Conservation (phyloP, 2,329 filamentous ascomycete species). For the Xylaria sp. region DNA sequence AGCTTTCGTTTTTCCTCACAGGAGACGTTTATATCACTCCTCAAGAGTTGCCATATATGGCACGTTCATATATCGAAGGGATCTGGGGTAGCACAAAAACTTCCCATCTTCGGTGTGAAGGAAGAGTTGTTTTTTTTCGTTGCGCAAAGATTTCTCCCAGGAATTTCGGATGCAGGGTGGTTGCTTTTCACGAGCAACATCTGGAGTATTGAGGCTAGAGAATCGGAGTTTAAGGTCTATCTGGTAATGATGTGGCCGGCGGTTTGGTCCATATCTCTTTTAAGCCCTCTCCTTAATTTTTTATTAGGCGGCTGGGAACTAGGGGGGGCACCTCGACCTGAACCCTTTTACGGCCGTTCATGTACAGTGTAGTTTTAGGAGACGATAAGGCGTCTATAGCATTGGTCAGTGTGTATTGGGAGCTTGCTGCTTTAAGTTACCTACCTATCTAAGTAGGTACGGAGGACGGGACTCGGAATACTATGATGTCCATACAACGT, state of each 20-base stretch:
- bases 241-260: slow-evolving; percentile 12
- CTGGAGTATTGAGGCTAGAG: slow-evolving; percentile 27
- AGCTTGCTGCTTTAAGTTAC: neutral
- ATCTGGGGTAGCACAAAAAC: neutral
- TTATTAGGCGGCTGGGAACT: slow-evolving; percentile 11
- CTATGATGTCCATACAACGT: slow-evolving; percentile 16
- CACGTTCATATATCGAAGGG: slow-evolving; percentile 25
- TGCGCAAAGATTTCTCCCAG: slow-evolving; percentile 15
- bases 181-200: slow-evolving; percentile 22
- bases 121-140: slow-evolving; percentile 16
- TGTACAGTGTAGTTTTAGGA: slow-evolving; percentile 40
- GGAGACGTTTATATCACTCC: slow-evolving; percentile 18
- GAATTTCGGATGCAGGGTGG: slow-evolving; percentile 19
- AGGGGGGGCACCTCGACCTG: neutral
- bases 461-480: slow-evolving; percentile 21
- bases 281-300: neutral
- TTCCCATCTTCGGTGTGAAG: slow-evolving; percentile 8
- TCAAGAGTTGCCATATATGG: slow-evolving; percentile 12
- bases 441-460: neutral
- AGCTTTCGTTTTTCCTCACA: slow-evolving; percentile 1
- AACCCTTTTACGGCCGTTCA: slow-evolving; percentile 1
- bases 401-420: slow-evolving; percentile 16
- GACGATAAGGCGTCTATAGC: slow-evolving; percentile 25
- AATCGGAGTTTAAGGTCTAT: slow-evolving; percentile 22
- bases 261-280: slow-evolving; percentile 7